These are phyloP conservation scores for Penicillium daleae DNA, from an alignment of 495 filamentous ascomycete species.

Conservation along the genomic window DNA sequence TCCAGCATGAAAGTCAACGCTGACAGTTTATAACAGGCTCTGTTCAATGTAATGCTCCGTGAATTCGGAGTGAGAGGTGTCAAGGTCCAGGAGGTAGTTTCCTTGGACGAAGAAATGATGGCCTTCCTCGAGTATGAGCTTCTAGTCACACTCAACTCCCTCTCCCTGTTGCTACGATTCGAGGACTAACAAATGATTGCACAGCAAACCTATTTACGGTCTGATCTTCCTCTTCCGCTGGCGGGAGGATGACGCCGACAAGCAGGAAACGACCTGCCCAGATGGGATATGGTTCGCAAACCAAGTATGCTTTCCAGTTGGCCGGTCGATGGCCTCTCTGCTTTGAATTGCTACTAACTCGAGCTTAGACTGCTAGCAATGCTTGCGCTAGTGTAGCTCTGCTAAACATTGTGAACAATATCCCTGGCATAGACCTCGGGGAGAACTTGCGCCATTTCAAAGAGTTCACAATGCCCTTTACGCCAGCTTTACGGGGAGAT, in stretches of 20 bases:
- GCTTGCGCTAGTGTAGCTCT: conserved; percentile 88
- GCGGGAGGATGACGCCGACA: conserved; percentile 59
- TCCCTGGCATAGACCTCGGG: conserved; percentile 65
- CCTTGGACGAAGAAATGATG: conserved; percentile 70
- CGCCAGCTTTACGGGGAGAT: conserved; percentile 74
- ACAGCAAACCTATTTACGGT: conserved; percentile 73
- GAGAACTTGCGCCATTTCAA: conserved; percentile 70
- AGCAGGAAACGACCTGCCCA: conserved; percentile 63
- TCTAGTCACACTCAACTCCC: neutral
- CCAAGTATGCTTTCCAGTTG: conserved; percentile 59
- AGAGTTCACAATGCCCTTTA: conserved; percentile 65
- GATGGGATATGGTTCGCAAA: conserved; percentile 91
- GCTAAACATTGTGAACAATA: conserved; percentile 90
- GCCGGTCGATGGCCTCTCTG: neutral
- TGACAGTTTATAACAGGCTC: conserved; percentile 52
- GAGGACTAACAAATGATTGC: conserved; percentile 12
- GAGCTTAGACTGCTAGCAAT: conserved; percentile 68
- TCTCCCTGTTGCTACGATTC: neutral
- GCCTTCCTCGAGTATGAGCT: conserved; percentile 61
- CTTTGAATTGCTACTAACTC: conserved; percentile 16
- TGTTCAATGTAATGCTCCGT: conserved; percentile 83
- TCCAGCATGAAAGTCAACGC: neutral
- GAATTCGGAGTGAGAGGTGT: conserved; percentile 76
- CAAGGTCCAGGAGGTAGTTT: conserved; percentile 78
- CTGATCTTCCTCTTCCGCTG: conserved; percentile 83